Conservation (phyloP, 2,329 filamentous ascomycete species). For the Annulohypoxylon truncatum region DNA sequence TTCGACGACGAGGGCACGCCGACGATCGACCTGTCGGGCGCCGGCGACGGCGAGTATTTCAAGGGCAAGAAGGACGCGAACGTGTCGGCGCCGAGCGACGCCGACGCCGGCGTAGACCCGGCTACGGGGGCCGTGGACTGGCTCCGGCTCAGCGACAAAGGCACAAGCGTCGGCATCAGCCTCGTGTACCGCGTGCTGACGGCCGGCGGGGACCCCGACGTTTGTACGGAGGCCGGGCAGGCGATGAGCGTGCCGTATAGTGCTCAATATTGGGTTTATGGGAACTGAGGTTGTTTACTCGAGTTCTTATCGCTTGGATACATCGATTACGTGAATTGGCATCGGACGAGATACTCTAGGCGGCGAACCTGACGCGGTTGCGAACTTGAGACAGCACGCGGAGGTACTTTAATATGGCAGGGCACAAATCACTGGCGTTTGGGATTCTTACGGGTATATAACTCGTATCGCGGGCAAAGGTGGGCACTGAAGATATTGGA, state of each 20-base stretch:
- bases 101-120: constrained; percentile 58
- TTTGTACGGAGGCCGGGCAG: constrained; percentile 56
- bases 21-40: constrained; percentile 66
- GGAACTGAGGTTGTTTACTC: not conserved
- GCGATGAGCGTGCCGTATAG: constrained; percentile 66
- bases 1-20: constrained; percentile 68
- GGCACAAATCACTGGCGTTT: constrained; percentile 10
- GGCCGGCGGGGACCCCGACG: constrained; percentile 60
- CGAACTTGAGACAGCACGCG: not conserved
- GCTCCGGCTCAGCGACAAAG: constrained; percentile 61
- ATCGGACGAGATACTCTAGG: not conserved
- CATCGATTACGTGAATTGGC: not conserved
- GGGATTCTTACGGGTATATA: not conserved
- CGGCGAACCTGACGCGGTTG: not conserved
- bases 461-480: not conserved
- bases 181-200: constrained; percentile 67
- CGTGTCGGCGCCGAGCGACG: constrained; percentile 63
- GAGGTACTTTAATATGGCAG: not conserved
- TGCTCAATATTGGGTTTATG: constrained; percentile 69
- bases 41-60: constrained; percentile 55
- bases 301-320: not conserved
- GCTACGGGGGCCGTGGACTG: constrained; percentile 66
- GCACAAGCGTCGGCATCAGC: constrained; percentile 53
- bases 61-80: constrained; percentile 61
- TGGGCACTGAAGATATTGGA: too few species aligned